Evolutionary conservation across 2,329 filamentous ascomycete genomes (phyloP).

Genomic region (Alternaria triticimaculans): DNA sequence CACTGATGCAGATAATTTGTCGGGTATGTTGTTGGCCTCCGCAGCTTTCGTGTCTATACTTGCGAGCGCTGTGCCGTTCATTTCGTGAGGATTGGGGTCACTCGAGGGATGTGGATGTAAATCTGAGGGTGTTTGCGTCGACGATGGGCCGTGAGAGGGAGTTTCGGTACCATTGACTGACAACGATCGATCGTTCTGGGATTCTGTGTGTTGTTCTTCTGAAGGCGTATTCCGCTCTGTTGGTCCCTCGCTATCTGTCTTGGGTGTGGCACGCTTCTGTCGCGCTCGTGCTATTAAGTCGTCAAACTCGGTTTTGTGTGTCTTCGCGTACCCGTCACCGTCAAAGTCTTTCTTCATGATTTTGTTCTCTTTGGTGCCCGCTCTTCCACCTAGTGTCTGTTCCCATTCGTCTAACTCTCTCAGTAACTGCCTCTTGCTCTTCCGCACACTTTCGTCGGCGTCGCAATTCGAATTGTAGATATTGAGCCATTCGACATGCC

Average conservation of each 20-base stretch:
- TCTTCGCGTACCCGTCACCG: conserved; percentile 73
- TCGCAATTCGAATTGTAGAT: conserved; percentile 98
- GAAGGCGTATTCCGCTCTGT: conserved; percentile 15
- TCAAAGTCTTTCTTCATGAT: conserved; percentile 92
- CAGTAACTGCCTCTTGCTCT: conserved; percentile 73
- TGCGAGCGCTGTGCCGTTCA: conserved; percentile 32
- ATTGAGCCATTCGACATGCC: conserved; percentile 93
- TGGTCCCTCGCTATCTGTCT: conserved; percentile 25
- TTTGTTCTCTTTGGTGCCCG: conserved; percentile 48
- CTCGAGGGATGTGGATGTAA: background rate
- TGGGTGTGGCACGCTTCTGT: conserved; percentile 56
- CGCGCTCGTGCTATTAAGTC: conserved; percentile 79
- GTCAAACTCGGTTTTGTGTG: conserved; percentile 77
- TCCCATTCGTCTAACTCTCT: conserved; percentile 88
- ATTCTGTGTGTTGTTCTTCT: background rate
- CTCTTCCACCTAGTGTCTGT: conserved; percentile 72
- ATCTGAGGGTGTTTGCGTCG: conserved; percentile 1
- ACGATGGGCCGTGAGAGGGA: background rate
- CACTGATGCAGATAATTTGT: conserved; percentile 13
- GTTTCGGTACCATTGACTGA: conserved; percentile 5
- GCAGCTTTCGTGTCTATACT: conserved; percentile 33
- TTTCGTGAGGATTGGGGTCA: conserved; percentile 23
- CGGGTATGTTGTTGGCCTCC: conserved; percentile 17
- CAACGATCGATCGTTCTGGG: background rate
- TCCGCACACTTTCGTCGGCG: conserved; percentile 67